These are phyloP conservation scores for Protomyces macrosporus DNA, from an alignment of 1,139 yeast species.

Conservation along the genomic window DNA sequence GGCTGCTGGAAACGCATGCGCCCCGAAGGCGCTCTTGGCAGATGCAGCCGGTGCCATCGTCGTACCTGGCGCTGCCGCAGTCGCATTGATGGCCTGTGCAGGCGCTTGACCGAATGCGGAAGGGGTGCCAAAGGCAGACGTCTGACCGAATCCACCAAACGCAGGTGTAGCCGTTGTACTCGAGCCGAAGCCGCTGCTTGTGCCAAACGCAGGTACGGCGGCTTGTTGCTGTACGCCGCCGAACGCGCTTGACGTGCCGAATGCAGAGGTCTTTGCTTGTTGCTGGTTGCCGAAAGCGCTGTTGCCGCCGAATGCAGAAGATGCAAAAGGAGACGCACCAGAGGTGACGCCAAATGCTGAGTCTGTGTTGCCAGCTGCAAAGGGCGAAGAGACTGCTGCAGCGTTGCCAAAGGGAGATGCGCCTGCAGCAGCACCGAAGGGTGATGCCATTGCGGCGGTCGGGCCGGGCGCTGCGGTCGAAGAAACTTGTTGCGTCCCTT, in stretches of 20 bases:
- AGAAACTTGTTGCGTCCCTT: background rate
- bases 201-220: background rate
- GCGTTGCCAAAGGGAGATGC: background rate
- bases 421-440: background rate
- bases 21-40: background rate
- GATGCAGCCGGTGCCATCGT: background rate
- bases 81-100: background rate
- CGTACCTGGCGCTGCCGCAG: background rate
- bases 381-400: background rate
- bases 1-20: background rate
- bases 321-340: background rate
- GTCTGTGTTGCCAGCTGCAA: background rate
- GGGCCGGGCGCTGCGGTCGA: background rate
- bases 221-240: background rate
- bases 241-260: background rate
- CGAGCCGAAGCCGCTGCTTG: background rate
- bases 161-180: background rate
- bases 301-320: background rate
- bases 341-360: background rate
- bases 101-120: slow-evolving; percentile 6
- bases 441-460: background rate
- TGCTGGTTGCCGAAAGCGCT: background rate
- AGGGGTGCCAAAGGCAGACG: slow-evolving; percentile 4
- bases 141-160: slow-evolving; percentile 9
- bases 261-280: background rate